phyloP scores from a whole-genome alignment of 441 rosid genomes.

The Adansonia gregorii region DNA sequence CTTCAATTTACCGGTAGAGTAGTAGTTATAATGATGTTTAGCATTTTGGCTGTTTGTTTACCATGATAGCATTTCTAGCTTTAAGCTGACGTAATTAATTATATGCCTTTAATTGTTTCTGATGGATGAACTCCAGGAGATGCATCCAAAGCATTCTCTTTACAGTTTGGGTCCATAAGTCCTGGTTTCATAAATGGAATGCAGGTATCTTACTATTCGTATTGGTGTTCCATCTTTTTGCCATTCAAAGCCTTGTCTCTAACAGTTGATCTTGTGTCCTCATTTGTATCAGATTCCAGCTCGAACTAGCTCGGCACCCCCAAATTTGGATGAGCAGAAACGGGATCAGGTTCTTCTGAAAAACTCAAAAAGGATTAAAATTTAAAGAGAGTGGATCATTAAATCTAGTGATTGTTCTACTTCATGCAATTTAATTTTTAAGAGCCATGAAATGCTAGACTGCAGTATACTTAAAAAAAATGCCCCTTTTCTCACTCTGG shows the following conservation, averaged over 20 bases:
- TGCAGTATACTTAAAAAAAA: neutral
- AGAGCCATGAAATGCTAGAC: constrained; percentile 10
- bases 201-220: constrained; percentile 47
- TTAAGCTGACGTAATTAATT: constrained; percentile 3
- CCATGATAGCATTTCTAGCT: neutral
- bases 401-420: neutral
- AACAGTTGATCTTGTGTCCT: constrained; percentile 32
- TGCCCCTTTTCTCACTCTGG: neutral
- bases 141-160: constrained; percentile 67
- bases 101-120: constrained; percentile 13
- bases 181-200: constrained; percentile 81
- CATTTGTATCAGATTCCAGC: constrained; percentile 75
- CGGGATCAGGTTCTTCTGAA: constrained; percentile 64
- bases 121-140: constrained; percentile 56
- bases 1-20: neutral
- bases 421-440: neutral
- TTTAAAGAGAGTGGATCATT: neutral
- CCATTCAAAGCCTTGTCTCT: constrained; percentile 9
- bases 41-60: neutral
- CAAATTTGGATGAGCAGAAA: constrained; percentile 97
- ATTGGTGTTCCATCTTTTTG: neutral
- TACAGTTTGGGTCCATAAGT: constrained; percentile 89
- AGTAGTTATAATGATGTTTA: neutral
- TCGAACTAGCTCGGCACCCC: constrained; percentile 97
- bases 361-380: neutral